Base-by-base conservation (phyloP, 768 basidiomycete species). In the Russula foetens region DNA sequence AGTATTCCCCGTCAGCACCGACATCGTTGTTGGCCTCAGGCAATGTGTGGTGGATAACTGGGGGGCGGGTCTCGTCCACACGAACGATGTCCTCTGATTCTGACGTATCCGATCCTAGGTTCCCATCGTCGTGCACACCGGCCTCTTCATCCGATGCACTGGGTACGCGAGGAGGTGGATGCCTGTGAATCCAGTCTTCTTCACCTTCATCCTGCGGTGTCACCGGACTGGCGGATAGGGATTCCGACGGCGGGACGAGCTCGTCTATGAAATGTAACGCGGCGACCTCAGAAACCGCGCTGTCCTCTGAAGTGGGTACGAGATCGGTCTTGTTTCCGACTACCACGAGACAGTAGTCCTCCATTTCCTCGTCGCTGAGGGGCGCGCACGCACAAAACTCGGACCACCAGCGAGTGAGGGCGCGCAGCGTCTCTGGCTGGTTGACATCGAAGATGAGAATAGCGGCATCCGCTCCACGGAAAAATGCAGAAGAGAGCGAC, bases 361-460 rank as follows among this genome's bases (percentile, higher is more conserved):
- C 75, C 31, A 79, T 66, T 31, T 85, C 84, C 52, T 81, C 85
- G 35, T 90, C 86, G 3, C 73, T 71, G 53, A 92, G 72, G 0
- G 89, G 89, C 2, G 86, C 86, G 46, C 78, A 74, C 35, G 81
- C 78, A 46, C 79, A 74, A 72, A 94, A 94, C 68, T 90, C 85
- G 14, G 73, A 68, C 90, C 90, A 93, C 91, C 92, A 94, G 61
- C 82, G 83, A 12, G 68, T 73, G 48, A 93, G 75, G 0, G 79
- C 77, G 0, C 72, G 60, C 62, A 92, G 77, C 9, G 86, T 83
- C 46, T 82, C 76, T 0, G 83, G 83, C 4, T 79, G 69, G 65
- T 85, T 89, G 31, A 88, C 86, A 67, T 92, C 89, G 70, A 88
- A 94, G 76, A 92, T 81, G 64, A 94, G 79, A 17, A 94, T 62